Conservation (phyloP, 129 eudicot species). For the Helichrysum umbraculigerum region DNA sequence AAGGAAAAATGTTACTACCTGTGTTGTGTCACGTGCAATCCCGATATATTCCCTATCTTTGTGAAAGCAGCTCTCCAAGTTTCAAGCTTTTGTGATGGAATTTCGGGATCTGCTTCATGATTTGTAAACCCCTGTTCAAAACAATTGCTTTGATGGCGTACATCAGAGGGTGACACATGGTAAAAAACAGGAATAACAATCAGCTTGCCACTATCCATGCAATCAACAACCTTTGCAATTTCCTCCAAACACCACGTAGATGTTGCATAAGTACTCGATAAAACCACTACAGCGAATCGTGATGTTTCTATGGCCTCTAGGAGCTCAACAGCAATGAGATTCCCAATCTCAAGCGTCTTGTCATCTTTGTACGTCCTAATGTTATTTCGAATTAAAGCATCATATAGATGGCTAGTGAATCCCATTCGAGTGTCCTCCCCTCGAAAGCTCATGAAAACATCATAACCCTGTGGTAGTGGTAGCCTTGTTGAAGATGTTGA, state of each 20-base stretch:
- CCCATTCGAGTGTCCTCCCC: too few species aligned
- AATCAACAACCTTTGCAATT: constrained; percentile 8
- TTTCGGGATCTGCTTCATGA: constrained; percentile 9
- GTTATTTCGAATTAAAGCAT: too few species aligned
- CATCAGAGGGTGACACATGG: too few species aligned
- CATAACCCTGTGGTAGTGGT: background rate
- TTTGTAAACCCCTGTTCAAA: background rate
- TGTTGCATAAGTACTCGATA: background rate
- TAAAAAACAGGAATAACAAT: background rate
- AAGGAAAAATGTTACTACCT: background rate
- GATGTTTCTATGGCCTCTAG: background rate
- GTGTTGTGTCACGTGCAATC: background rate
- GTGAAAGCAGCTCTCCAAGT: background rate
- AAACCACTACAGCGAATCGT: background rate
- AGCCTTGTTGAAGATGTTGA: too few species aligned
- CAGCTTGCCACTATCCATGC: background rate
- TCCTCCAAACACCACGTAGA: constrained; percentile 14
- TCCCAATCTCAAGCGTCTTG: background rate
- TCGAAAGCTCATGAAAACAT: constrained; percentile 1
- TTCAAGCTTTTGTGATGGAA: background rate
- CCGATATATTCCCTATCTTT: background rate
- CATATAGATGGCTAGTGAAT: too few species aligned
- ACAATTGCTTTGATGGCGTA: too few species aligned
- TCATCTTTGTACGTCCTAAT: background rate
- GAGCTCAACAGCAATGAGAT: background rate